A percentile compares a stretch with the other conserved stretches of the same genome.
These are phyloP conservation scores for Umbelopsis isabellina DNA, from an alignment of 192 early-diverging fungal genomes.

Conservation along the genomic window DNA sequence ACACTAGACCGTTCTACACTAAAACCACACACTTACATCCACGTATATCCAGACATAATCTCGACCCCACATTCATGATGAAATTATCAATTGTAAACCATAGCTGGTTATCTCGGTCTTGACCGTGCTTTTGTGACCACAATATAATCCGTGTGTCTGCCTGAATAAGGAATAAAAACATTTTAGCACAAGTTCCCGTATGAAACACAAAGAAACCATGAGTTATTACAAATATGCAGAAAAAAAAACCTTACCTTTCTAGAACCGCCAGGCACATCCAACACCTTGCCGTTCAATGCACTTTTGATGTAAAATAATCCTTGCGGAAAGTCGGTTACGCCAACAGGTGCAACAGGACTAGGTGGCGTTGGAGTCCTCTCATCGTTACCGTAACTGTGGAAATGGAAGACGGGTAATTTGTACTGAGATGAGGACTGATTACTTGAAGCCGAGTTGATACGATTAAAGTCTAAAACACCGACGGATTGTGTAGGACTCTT, in stretches of 20 bases:
- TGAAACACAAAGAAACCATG: too few relatives aligned
- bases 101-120: slow-evolving; percentile 14
- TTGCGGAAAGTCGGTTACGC: background rate
- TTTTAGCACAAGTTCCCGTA: too few relatives aligned
- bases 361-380: background rate
- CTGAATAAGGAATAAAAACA: background rate
- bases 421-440: background rate
- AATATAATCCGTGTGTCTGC: background rate
- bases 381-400: slow-evolving; percentile 7
- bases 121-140: slow-evolving; percentile 10
- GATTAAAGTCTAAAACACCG: slow-evolving; percentile 5
- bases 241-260: slow-evolving; percentile 21
- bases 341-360: background rate
- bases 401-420: slow-evolving; percentile 9
- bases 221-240: background rate
- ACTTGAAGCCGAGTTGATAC: background rate
- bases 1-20: background rate
- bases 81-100: slow-evolving; percentile 23
- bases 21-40: background rate
- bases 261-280: slow-evolving; percentile 28
- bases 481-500: background rate
- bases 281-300: slow-evolving; percentile 5
- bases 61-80: slow-evolving; percentile 16
- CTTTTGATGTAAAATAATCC: slow-evolving; percentile 36
- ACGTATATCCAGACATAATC: slow-evolving; percentile 20